Evolutionary conservation across 768 basidiomycete species (phyloP), one percentile per base, ranked within the genome.

Genomic region (Russula abietina): DNA sequence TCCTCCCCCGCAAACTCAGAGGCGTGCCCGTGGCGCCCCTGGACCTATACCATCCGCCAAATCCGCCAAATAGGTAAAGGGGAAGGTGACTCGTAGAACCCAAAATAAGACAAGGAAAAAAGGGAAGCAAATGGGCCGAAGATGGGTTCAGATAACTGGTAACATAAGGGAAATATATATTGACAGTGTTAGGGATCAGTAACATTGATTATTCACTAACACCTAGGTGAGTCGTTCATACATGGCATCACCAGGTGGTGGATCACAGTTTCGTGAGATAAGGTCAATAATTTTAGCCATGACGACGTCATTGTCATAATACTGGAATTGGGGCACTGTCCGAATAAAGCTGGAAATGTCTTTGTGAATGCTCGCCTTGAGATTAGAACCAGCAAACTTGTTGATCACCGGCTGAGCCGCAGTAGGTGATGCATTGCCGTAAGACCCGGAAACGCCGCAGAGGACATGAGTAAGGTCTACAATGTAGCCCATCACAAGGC

Each of bases 381-480:
- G 36, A 3, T 16, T 17, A n/a, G 62, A 54, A 24, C 2, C 7
- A 2, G 16, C 38, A 10, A 45, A n/a, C 1, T 22, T 17, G 4
- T n/a, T 22, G 9, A 41, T 14, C 19, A 33, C 17, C 6, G n/a
- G 39, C 30, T 32, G 43, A 24, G 39, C 36, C 14, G 16, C 8
- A 19, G 1, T 11, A 26, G 51, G 28, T 16, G 57, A 48, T n/a
- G 41, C 36, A 24, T 48, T 28, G 10, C 2, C 11, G 12, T 43
- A 1, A 30, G 33, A 32, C 26, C 28, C 30, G 26, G 41, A 63
- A 14, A 63, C 11, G 17, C n/a, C 8, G 6, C 26, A 12, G 16
- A 54, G n/a, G 19, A 59, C 39, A 4, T 48, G 22, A 6, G 56
- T 63, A 22, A 63, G 52, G 45, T 56, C 41, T n/a, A 56, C 28